Base-by-base conservation (phyloP, 192 early-diverging fungal genomes). In the Coemansia guatemalensis region DNA sequence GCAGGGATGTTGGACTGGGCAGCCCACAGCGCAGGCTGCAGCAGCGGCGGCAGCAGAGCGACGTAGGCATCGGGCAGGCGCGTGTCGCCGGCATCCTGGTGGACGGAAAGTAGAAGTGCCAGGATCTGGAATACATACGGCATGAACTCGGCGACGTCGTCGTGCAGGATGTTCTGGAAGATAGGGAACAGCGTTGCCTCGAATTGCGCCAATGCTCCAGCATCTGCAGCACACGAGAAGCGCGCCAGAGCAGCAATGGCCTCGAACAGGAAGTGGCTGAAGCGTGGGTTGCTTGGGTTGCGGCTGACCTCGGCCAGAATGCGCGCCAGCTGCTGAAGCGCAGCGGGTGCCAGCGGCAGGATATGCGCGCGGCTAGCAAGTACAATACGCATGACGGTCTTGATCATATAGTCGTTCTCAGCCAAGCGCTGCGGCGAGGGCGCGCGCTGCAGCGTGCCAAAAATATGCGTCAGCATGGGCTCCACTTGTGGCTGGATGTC, bases 261-360 rank as follows among this genome's bases (percentile, higher is more conserved):
- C 74, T 99, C 97, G 73, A 99, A 99, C 51, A 92, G 75, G 77
- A 88, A 99, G 79, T 99, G 96, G 74, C 92, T 98, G 89, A 99
- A 99, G 35, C 86, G 89, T 1, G 97, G 96, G 76, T 99, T 98
- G 75, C 90, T 93, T 29, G 97, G 97, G 73, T 99, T 99, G 67
- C 88, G 87, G 77, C 90, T 89, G 8, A 99, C 90, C 53, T 89
- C 84, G 17, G 81, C 82, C 63, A 98, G 83, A 53, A 97, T 92
- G 21, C 73, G 77, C 1, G 89, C 94, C 66, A 98, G 72, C 49
- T 90, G 85, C 35, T 47, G 80, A 68, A 96, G 85, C 35, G 95
- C 82, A 4, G 89, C 83, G 35, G 84, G 85, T 21, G 88, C 92
- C 59, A 85, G 82, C 1, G 90, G 87, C 48, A 86, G 56, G 56